Conservation (phyloP, 2,329 filamentous ascomycete species). For the Colletotrichum sp. region DNA sequence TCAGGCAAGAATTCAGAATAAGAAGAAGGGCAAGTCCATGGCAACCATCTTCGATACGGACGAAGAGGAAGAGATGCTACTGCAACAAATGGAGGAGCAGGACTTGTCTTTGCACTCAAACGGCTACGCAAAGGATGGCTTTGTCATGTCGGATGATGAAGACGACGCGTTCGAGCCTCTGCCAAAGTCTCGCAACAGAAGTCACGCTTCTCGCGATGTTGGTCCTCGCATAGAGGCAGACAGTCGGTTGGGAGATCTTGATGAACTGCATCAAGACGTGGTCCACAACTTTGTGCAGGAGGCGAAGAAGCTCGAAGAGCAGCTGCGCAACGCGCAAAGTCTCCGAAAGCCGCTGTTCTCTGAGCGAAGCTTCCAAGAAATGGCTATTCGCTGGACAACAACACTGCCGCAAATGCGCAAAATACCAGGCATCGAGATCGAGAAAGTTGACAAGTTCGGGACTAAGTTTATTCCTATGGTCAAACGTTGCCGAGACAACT, state of each 20-base stretch:
- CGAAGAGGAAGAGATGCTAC: conserved; percentile 17
- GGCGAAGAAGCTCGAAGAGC: conserved; percentile 65
- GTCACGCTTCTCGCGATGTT: conserved; percentile 32
- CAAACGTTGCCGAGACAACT: conserved; percentile 48
- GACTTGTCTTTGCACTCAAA: conserved; percentile 43
- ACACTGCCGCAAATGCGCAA: conserved; percentile 64
- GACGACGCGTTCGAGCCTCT: conserved; percentile 55
- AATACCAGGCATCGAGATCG: conserved; percentile 67
- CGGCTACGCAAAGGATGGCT: conserved; percentile 55
- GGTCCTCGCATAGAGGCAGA: conserved; percentile 66
- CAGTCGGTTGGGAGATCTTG: conserved; percentile 56
- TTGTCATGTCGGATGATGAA: conserved; percentile 49
- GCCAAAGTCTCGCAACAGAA: conserved; percentile 30
- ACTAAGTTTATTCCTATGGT: conserved; percentile 65
- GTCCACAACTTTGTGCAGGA: conserved; percentile 69
- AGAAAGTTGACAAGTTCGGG: conserved; percentile 68
- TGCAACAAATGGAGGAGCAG: conserved; percentile 38
- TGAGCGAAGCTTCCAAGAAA: conserved; percentile 72
- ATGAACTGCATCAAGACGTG: conserved; percentile 65
- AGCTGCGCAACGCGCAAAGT: conserved; percentile 63
- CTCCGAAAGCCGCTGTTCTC: conserved; percentile 69
- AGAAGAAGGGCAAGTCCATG: conserved; percentile 33
- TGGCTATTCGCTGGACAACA: conserved; percentile 73
- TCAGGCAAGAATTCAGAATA: conserved; percentile 19
- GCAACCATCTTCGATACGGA: conserved; percentile 24